Conservation (phyloP, 2,329 filamentous ascomycete species). For the Cladosporium sp. region DNA sequence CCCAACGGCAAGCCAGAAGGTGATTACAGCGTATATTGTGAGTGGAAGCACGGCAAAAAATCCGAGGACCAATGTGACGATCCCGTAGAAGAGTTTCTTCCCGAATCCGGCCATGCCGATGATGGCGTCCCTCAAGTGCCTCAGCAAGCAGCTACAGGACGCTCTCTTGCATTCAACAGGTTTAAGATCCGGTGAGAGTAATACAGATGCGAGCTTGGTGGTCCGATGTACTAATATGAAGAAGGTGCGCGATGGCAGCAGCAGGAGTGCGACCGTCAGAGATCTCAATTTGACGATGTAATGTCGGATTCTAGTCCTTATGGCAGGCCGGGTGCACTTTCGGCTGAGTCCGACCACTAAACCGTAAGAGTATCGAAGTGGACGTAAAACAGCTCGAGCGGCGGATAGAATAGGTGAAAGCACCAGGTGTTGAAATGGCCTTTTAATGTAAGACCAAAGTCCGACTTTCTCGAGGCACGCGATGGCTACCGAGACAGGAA, state of each 20-base stretch:
- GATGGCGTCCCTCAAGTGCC: neutral
- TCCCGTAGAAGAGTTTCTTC: neutral
- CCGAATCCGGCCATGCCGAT: neutral
- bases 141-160: neutral
- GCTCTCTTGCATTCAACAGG: neutral
- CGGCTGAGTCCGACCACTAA: neutral
- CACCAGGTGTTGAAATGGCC: neutral
- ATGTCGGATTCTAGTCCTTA: neutral
- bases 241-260: neutral
- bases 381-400: neutral
- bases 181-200: neutral
- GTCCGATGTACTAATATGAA: neutral
- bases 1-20: neutral
- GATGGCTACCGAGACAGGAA: neutral
- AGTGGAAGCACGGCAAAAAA: slow-evolving; percentile 11
- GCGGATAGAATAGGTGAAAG: neutral
- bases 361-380: neutral
- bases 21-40: neutral
- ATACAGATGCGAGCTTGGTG: neutral
- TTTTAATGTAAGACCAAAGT: neutral
- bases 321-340: neutral
- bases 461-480: neutral
- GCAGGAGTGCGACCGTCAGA: neutral
- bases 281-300: neutral
- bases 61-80: neutral